Base-by-base conservation (phyloP, 2,329 filamentous ascomycete genomes). In the Macrophomina phaseolina region DNA sequence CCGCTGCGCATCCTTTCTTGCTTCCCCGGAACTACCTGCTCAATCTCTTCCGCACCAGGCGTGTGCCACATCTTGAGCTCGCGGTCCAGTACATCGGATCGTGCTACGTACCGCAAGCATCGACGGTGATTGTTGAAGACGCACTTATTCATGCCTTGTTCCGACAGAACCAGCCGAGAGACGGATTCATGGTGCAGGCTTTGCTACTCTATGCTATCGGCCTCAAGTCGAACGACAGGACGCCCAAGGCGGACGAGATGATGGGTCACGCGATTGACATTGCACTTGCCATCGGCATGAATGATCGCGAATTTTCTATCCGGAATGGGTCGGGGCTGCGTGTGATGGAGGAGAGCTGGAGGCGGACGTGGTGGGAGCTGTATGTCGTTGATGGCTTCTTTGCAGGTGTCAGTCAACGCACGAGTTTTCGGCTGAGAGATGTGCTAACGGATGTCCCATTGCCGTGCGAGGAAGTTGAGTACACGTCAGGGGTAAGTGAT, bases 301-400 rank as follows among this genome's bases (percentile, higher is more conserved):
- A 97, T 74, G 87, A 86, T 9, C 83, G 86, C 56, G 83, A 86
- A 0, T 97, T 89, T 75, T 89, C 92, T 0, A 79, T 83, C 0
- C 78, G 84, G 5, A 83, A 92, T 71, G 89, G 90, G 16, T 82
- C 84, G 34, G 87, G 87, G 5, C 87, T 90, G 67, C 83, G 87
- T 0, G 82, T 93, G 1, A 76, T 94, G 3, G 91, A 94, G 75
- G 94, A 97, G 78, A 92, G 90, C 75, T 90, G 92, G 87, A 87
- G 93, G 18, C 85, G 94, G 67, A 97, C 93, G 1, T 97, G 93
- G 93, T 97, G 94, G 94, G 93, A 87, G 72, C 73, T 92, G 46
- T 94, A 90, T 74, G 86, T 92, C n/a, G 86, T 92, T 14, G 93
- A 97, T 75, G 92, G 90, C 65, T 90, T 97, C 85, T 85, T 96